Conservation (phyloP, 208 protist genomes). For the Balamuthia mandrillaris region DNA sequence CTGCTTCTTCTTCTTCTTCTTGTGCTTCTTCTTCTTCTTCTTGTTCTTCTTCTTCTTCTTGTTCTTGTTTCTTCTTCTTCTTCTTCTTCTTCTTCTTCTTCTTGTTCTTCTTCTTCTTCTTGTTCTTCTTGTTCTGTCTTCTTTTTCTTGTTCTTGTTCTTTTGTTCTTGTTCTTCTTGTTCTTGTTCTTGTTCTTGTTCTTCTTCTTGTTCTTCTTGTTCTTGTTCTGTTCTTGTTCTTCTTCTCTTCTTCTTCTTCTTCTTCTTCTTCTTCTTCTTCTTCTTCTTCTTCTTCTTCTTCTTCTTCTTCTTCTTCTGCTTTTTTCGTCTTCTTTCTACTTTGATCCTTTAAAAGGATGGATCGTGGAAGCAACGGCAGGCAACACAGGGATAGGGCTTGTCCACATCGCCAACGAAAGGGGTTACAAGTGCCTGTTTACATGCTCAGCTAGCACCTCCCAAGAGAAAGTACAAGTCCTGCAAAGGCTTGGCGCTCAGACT, state of each 20-base stretch:
- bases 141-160: too few species aligned
- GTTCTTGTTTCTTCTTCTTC: background rate
- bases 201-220: slow-evolving; percentile 4
- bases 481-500: slow-evolving; percentile 56
- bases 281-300: too few species aligned
- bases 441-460: slow-evolving; percentile 12
- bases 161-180: too few species aligned
- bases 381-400: slow-evolving; percentile 65
- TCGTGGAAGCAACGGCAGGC: slow-evolving; percentile 69
- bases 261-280: too few species aligned
- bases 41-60: background rate
- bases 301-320: too few species aligned
- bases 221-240: too few species aligned
- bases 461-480: slow-evolving; percentile 61
- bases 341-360: background rate
- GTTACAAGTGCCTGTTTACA: slow-evolving; percentile 62
- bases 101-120: slow-evolving; percentile 43
- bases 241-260: too few species aligned
- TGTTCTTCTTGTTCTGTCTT: too few species aligned
- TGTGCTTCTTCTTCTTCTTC: too few species aligned
- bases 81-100: background rate
- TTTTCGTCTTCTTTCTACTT: background rate
- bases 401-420: slow-evolving; percentile 50
- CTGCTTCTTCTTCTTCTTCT: too few species aligned
- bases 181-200: background rate